These are phyloP conservation scores for Ganoderma boninense DNA, from an alignment of 1,284 basidiomycete species.

Conservation along the genomic window DNA sequence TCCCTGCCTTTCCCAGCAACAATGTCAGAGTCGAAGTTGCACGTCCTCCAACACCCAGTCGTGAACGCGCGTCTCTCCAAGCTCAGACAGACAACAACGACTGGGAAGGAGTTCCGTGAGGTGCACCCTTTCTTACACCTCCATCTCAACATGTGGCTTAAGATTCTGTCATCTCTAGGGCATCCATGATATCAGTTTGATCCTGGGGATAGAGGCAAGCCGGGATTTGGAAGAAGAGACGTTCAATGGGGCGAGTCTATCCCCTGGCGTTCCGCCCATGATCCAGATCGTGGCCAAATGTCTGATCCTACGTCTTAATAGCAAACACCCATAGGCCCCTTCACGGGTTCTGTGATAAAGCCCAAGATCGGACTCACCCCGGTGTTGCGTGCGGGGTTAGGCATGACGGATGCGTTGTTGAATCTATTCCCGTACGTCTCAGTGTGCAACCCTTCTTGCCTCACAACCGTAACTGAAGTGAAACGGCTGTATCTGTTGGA, in stretches of 20 bases:
- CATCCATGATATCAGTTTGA: slow-evolving; percentile 73
- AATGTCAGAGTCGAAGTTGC: slow-evolving; percentile 44
- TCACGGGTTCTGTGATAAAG: slow-evolving; percentile 72
- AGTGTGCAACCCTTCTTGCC: not conserved
- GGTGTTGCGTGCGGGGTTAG: slow-evolving; percentile 91
- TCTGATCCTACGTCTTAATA: slow-evolving; percentile 37
- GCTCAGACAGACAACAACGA: slow-evolving; percentile 69
- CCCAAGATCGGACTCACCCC: slow-evolving; percentile 88
- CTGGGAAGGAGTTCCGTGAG: slow-evolving; percentile 82
- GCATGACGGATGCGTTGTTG: slow-evolving; percentile 91
- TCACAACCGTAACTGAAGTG: not conserved
- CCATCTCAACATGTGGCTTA: not conserved
- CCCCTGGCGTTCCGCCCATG: not conserved
- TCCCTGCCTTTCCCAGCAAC: not conserved
- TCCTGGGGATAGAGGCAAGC: slow-evolving; percentile 82
- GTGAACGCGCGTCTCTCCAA: slow-evolving; percentile 77
- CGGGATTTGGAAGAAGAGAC: slow-evolving; percentile 65
- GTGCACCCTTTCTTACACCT: slow-evolving; percentile 43
- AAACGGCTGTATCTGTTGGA: not conserved
- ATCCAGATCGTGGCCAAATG: not conserved
- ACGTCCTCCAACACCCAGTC: slow-evolving; percentile 76
- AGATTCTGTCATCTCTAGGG: slow-evolving; percentile 50
- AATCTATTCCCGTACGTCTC: slow-evolving; percentile 78
- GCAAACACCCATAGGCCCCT: slow-evolving; percentile 73
- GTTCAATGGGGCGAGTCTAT: slow-evolving; percentile 65